Base-by-base conservation (phyloP, 257 asterid species). In the Thymus quinquecostatus region DNA sequence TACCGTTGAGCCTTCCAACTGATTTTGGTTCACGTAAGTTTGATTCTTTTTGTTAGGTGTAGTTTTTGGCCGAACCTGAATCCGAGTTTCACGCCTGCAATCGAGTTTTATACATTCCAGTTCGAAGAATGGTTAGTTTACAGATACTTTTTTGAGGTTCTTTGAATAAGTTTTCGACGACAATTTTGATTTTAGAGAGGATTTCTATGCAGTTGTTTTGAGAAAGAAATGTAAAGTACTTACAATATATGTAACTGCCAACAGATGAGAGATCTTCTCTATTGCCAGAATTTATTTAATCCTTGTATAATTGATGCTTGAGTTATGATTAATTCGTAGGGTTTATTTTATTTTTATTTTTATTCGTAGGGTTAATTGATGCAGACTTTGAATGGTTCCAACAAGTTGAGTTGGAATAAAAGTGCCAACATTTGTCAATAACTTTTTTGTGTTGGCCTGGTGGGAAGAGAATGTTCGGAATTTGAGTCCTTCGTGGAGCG, bases 31-130 rank as follows among this genome's bases (percentile, higher is more conserved):
- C 3, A 29, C 3, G 10, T 21, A 21, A 21, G 34, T 60, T 38
- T 5, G 56, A 60, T 66, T 79, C 2, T 53, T 53, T 62, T 53
- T 51, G 61, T 67, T 72, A 75, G 78, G 68, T n/a, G 57, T 81
- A 66, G 75, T 32, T 40, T 66, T 53, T 38, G 30, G 50, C 53
- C 5, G 11, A n/a, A 34, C 13, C 36, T n/a, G 53, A 6, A 56
- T 33, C 40, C 36, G 36, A 1, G 51, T 60, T 47, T 63, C 65
- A 47, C 63, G 2, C 51, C 43, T 8, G 3, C 43, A 14, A 51
- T 66, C 54, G 67, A 53, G 64, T 62, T 68, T 3, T 3, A 61
- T 10, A 49, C 59, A 72, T 32, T 75, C 54, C 54, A 48, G 32
- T 36, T 47, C 8, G 30, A 7, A 54, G 51, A 48, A 63, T 21